These are phyloP conservation scores for Solanum ossicruentum DNA, from an alignment of 257 asterid species.

Conservation along the genomic window DNA sequence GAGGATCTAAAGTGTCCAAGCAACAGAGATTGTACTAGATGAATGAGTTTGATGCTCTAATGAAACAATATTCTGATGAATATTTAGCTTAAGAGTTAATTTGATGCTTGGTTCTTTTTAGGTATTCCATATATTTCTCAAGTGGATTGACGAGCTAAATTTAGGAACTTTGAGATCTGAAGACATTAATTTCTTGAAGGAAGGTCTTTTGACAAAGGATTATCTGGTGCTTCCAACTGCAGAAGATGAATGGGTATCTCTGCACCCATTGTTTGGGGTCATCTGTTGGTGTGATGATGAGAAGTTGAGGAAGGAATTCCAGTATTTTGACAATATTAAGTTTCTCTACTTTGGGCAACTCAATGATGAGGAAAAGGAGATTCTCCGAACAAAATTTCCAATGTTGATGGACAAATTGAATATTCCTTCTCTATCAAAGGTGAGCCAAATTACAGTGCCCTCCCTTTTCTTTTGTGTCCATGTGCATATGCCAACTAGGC, in stretches of 20 bases:
- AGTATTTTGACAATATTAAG: conserved; percentile 46
- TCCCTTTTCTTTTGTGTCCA: background rate
- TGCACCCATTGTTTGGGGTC: conserved; percentile 66
- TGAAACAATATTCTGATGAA: background rate
- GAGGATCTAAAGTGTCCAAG: background rate
- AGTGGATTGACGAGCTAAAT: conserved; percentile 62
- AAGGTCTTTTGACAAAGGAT: conserved; percentile 44
- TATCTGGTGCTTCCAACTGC: conserved; percentile 69
- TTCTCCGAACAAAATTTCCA: conserved; percentile 33
- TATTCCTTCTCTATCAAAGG: conserved; percentile 72
- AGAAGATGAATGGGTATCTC: conserved; percentile 92
- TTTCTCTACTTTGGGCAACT: conserved; percentile 57
- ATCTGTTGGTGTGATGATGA: conserved; percentile 88
- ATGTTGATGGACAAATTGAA: conserved; percentile 41
- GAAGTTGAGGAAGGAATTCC: conserved; percentile 47
- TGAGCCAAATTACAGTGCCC: conserved; percentile 14
- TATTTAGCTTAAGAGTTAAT: background rate
- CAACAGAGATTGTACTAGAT: background rate
- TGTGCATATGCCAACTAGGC: background rate
- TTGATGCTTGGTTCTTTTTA: background rate
- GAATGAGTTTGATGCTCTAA: background rate
- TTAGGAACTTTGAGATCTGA: conserved; percentile 58
- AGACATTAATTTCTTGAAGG: conserved; percentile 51
- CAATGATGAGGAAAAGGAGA: conserved; percentile 37
- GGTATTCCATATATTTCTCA: conserved; percentile 65